Base-by-base conservation (phyloP, 2,329 filamentous ascomycete genomes). In the Exophiala xenobiotica region DNA sequence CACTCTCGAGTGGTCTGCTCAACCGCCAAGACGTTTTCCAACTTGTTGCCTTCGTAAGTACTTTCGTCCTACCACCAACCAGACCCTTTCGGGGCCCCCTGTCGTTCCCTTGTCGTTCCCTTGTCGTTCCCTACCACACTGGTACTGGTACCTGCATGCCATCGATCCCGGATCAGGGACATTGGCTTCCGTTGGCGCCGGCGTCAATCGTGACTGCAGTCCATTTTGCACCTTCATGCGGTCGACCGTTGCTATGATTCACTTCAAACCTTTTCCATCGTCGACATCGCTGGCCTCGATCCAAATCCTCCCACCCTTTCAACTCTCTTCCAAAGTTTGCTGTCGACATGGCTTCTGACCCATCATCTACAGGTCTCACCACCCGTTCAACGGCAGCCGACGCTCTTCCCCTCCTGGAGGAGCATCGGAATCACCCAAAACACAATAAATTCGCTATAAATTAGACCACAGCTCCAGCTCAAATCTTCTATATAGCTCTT, bases 11-110 rank as follows among this genome's bases (percentile, higher is more conserved):
- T 61, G 60, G 51, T 60, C 57, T 57, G 51, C 31, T 70, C 69
- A 70, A 80, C 78, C 85, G 86, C 81, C 89, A 96, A 88, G 78
- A 96, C 90, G 91, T 96, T 96, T 86, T 92, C 90, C 80, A 96
- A 95, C 78, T 87, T 95, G 67, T 86, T 96, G 65, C 93, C 93
- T 83, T 96, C 90, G 91, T 96, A 82, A 73, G 90, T 77, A 22
- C 23, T 24, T 33, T 46, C 57, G 44, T 20, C 22, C 35, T 39
- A 33, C 41, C 54, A 46, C 23, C 43, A 24, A 33, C 45, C 44
- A 39, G 12, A 12, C 31, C 31, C 18, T 12, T 12, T 35, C 31
- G 9, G 31, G 16, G 20, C 14, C 39, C 11, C 18, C 19, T 46
- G n/a, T 23, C 20, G 12, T 8, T 46, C 11, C 37, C 38, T 35